Evolutionary conservation across 805 yeast genomes (phyloP), one percentile per base, ranked within the genome.

Genomic region (Sugiyamaella chiloensis): DNA sequence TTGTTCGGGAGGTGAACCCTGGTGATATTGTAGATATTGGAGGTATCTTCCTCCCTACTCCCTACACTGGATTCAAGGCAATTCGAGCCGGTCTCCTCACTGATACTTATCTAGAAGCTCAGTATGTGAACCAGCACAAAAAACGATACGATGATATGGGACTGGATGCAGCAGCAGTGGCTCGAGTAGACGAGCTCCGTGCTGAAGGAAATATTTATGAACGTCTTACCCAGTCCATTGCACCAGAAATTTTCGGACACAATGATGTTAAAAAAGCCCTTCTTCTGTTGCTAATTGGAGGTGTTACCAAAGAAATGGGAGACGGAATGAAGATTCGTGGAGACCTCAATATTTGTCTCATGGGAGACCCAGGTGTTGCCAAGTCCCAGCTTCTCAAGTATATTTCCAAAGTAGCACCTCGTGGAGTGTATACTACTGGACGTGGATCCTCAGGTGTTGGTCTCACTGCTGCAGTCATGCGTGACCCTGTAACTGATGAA

Each of bases 291-390:
- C 73, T 93, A 39, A 88, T 93, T 55, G 96, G 99, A 44, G 99
- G 99, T 61, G 97, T 90, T 37, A 86, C 95, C 42, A 93, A 93
- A 65, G 87, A 82, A 60, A 81, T 91, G 58, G 96, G 95, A 39
- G 99, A 93, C 69, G 99, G 99, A 56, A 81, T 93, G 87, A 81
- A 85, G 61, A 93, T 93, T 60, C 83, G 99, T 73, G 99, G 99
- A 60, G 99, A 93, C 65, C 87, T 93, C 58, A 93, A 93, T 62
- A 79, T 93, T 47, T 85, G 97, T 70, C 75, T 93, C 44, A 91
- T 93, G 97, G 99, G 99, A 59, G 99, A 93, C 63, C 99, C 99
- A 35, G 99, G 99, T 74, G 99, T 93, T 46, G 99, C 99, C 61
- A 93, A 93, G 69, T 93, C 98, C 2, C 99, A 93, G 75, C 73